phyloP scores from a whole-genome alignment of 2,329 filamentous ascomycete genomes.

The Paraconiothyrium brasiliense region DNA sequence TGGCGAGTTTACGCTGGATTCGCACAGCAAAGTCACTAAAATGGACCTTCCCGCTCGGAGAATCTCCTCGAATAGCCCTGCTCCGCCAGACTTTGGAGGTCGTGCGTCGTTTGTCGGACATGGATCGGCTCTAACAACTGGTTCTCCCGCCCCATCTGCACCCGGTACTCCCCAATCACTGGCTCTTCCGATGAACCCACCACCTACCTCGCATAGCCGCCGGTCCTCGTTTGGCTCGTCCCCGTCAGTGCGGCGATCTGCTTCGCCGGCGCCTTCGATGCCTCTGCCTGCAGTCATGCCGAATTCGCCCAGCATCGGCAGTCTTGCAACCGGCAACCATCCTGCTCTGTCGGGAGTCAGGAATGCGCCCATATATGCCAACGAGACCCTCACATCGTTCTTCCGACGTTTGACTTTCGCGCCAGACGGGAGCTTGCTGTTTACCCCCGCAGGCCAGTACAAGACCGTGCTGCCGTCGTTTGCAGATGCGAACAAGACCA shows the following conservation, averaged over 20 bases:
- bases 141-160: constrained; percentile 88
- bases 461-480: constrained; percentile 77
- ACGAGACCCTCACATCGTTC: constrained; percentile 96
- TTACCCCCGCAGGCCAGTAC: constrained; percentile 95
- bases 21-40: constrained; percentile 83
- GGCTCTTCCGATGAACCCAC: constrained; percentile 94
- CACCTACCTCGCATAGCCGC: constrained; percentile 88
- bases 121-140: constrained; percentile 62
- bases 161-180: constrained; percentile 93
- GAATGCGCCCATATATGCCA: constrained; percentile 92
- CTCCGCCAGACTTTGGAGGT: constrained; percentile 80
- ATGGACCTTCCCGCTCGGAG: constrained; percentile 93
- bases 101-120: constrained; percentile 71
- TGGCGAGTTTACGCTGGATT: constrained; percentile 85
- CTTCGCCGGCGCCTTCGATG: constrained; percentile 91
- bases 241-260: constrained; percentile 82
- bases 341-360: constrained; percentile 59
- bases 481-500: constrained; percentile 73
- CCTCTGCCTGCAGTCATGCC: constrained; percentile 96
- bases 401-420: constrained; percentile 94
- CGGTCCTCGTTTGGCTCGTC: constrained; percentile 90
- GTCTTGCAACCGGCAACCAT: constrained; percentile 56
- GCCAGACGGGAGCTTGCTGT: constrained; percentile 89
- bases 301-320: constrained; percentile 83
- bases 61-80: constrained; percentile 91